These are phyloP conservation scores for Lophiostoma macrostomum DNA, from an alignment of 495 filamentous ascomycete genomes.

Conservation along the genomic window DNA sequence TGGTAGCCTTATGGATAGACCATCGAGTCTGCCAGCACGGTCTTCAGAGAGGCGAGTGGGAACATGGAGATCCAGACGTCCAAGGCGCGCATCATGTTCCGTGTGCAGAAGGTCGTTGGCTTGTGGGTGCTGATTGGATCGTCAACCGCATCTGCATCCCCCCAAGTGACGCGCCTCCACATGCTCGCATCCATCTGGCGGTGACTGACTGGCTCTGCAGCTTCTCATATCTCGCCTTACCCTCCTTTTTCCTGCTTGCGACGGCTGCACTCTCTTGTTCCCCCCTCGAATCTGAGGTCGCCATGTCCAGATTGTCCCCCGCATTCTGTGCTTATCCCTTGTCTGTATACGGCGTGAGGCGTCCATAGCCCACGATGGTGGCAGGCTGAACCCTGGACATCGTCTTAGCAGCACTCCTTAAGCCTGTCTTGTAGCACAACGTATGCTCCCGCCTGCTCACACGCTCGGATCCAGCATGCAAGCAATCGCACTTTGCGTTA, in stretches of 20 bases:
- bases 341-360: neutral
- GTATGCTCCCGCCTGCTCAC: constrained; percentile 22
- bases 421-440: constrained; percentile 31
- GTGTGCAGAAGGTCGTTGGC: no score
- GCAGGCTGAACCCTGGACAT: constrained; percentile 20
- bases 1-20: neutral
- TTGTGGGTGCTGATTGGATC: constrained; percentile 4
- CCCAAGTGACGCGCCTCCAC: constrained; percentile 1
- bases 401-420: constrained; percentile 12
- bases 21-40: neutral
- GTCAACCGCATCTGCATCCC: neutral
- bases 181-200: constrained; percentile 17
- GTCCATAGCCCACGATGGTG: constrained; percentile 1
- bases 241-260: neutral
- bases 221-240: constrained; percentile 2
- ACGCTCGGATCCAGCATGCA: constrained; percentile 30
- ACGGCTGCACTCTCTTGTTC: neutral
- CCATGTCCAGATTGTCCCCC: constrained; percentile 18
- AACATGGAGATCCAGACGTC: neutral
- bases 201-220: constrained; percentile 21
- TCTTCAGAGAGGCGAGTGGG: constrained; percentile 6
- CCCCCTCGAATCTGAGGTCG: constrained; percentile 20
- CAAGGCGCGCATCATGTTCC: no score
- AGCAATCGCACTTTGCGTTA: constrained; percentile 29
- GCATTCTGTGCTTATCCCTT: constrained; percentile 1